Base-by-base conservation (phyloP, 176 grass and related monocot species). In the Chrysopogon serrulatus region DNA sequence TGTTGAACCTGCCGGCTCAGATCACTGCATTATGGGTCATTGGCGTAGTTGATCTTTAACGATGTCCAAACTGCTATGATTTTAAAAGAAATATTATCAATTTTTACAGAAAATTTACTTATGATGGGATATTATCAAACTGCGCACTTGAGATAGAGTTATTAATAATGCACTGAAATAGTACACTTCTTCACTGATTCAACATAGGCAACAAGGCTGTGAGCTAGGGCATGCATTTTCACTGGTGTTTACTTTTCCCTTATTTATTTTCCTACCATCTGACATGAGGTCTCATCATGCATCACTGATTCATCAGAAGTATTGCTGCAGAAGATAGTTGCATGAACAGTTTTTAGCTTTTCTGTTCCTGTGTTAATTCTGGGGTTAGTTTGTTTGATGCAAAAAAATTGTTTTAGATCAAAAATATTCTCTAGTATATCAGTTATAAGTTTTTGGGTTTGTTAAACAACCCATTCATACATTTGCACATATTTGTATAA, bases 401-500 rank as follows among this genome's bases (percentile, higher is more conserved):
- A 72, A 7, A 16, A n/a, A 60, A 17, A 41, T 60, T 39, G 3
- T 2, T 35, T 43, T 41, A 71, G 26, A 14, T 82, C 1, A 15
- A 28, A 57, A 16, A 57, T 31, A 11, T 71, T 42, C 19, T 65
- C 51, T 15, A 37, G 31, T 35, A 31, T 68, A 13, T 81, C 40
- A 73, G 35, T 85, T 81, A 47, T 43, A 56, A 78, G 32, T 63
- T 27, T 82, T 17, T 79, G 31, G 23, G 15, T 79, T 90, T 78
- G 45, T 63, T n/a, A 67, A 73, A 82, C 6, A 47, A 59, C 34
- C 27, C 24, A 72, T 23, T 78, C 60, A 71, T 41, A 26, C 11
- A 73, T 57, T 6, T 80, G 10, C 48, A 28, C 3, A 32, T 86
- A 36, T 65, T 39, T 65, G 17, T 74, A 51, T 27, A 26, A 49